Base-by-base conservation (phyloP, 257 asterid genomes). In the Orobanche coerulescens region DNA sequence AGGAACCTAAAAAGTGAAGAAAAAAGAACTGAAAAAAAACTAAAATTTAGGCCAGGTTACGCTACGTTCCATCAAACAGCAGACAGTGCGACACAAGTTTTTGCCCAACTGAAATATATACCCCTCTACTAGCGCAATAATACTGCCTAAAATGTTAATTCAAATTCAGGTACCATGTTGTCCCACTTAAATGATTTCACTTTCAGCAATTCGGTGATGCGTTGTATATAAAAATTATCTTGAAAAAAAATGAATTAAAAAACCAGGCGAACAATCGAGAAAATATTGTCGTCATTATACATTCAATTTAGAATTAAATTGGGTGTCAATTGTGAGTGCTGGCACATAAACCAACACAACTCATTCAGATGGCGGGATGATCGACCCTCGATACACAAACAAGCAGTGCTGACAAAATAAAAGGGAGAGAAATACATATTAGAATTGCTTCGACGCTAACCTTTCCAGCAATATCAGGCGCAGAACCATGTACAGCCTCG, bases 381-480 rank as follows among this genome's bases (percentile, higher is more conserved):
- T 7, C 34, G 34, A 18, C 25, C 14, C 47, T 9, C 24, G 39
- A 23, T 4, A 26, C 53, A 34, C 4, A 58, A 42, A 58, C 8
- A 56, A 55, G 33, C 13, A 19, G 37, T 24, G 30, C 56, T 34
- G 36, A 42, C 54, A 52, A 55, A 28, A 10, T 48, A 14, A 61
- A 42, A 25, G 19, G 14, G 54, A 28, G 39, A n/a, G n/a, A n/a
- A 26, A 58, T 12, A 65, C 14, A 53, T 54, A 6, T 19, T 25
- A 25, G 16, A 12, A 43, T 43, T 49, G 62, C 66, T 63, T 28
- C 19, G 26, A 56, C 34, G 58, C 82, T 47, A 61, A 92, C 98
- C 98, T 82, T 87, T 76, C 97, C 97, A 36, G 97, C 97, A 71
- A 91, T 91, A 75, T 91, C 97, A 71, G 97, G 97, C 67, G 97